Conservation (phyloP, 768 basidiomycete species). For the Boletus rex-veris region DNA sequence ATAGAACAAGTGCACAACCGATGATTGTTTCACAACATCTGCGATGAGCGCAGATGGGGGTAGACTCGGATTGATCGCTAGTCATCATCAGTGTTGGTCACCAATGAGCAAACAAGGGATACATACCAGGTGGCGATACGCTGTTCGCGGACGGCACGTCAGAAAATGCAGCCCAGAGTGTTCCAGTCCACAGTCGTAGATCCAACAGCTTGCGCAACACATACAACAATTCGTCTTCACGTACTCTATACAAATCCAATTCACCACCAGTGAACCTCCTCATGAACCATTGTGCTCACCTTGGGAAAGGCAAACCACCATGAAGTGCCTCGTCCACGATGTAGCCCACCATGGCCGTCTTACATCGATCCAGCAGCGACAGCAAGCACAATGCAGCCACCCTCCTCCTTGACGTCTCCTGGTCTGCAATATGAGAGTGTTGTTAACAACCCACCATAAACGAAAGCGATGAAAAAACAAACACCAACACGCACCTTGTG, state of each 20-base stretch:
- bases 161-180: conserved; percentile 72
- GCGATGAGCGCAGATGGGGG: conserved; percentile 56
- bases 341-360: conserved; percentile 61
- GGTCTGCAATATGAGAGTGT: conserved; percentile 42
- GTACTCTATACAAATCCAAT: conserved; percentile 44
- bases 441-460: background rate
- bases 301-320: conserved; percentile 85
- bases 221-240: conserved; percentile 89
- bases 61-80: conserved; percentile 42
- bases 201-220: conserved; percentile 73
- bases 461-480: background rate
- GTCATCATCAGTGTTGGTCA: background rate
- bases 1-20: conserved; percentile 83
- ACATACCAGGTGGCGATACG: conserved; percentile 55
- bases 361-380: conserved; percentile 74
- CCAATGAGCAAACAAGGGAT: background rate
- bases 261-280: background rate
- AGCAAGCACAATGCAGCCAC: conserved; percentile 73
- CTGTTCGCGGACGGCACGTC: conserved; percentile 57
- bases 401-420: conserved; percentile 55
- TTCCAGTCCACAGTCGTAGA: no score
- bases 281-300: conserved; percentile 41
- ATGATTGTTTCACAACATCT: conserved; percentile 70
- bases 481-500: no score
- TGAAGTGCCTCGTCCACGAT: conserved; percentile 82